Conservation (phyloP, 352 stramenopile genomes). For the Blastocystis sp. region DNA sequence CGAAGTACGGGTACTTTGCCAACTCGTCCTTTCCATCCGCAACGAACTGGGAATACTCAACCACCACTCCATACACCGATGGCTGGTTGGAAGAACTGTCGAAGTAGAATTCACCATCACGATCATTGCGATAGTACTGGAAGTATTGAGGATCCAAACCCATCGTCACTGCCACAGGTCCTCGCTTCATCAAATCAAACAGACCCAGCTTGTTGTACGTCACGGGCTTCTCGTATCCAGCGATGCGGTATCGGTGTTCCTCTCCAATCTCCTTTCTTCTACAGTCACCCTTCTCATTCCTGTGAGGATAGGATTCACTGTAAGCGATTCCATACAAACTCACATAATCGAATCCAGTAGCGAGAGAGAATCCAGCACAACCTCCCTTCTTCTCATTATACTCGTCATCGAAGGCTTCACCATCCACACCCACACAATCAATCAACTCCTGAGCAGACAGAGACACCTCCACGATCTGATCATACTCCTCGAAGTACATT, state of each 20-base stretch:
- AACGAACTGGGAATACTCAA: not conserved
- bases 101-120: not conserved
- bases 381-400: too few relatives aligned
- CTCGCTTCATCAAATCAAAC: not conserved
- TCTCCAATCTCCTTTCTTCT: not conserved
- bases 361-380: not conserved
- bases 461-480: not conserved
- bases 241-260: not conserved
- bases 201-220: slow-evolving; percentile 20
- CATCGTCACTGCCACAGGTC: not conserved
- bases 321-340: not conserved
- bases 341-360: not conserved
- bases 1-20: not conserved
- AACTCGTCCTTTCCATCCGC: not conserved
- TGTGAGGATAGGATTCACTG: not conserved
- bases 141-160: slow-evolving; percentile 12
- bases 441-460: slow-evolving; percentile 11
- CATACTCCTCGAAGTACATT: not conserved
- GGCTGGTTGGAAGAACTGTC: not conserved
- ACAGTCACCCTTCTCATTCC: not conserved
- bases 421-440: not conserved
- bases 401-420: not conserved
- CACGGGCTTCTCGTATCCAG: not conserved
- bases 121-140: slow-evolving; percentile 10
- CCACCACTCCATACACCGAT: not conserved